Conservation (phyloP, 1,284 basidiomycete genomes). For the Pseudozyma tsukubaensis region DNA sequence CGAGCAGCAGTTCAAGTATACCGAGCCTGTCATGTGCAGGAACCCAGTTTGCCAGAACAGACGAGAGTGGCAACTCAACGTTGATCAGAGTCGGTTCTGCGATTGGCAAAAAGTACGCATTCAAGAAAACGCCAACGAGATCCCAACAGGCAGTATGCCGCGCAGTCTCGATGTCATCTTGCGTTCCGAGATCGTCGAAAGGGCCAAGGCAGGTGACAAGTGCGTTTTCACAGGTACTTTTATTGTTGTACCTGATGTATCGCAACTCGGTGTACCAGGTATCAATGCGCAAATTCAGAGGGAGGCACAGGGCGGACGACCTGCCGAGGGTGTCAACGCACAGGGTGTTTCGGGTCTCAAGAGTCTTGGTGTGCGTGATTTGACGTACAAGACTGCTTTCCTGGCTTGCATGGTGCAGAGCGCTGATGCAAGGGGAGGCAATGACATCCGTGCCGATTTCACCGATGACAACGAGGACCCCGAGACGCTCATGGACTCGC, state of each 20-base stretch:
- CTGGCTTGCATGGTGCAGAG: constrained; percentile 97
- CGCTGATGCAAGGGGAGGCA: constrained; percentile 75
- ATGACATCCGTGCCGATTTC: constrained; percentile 75
- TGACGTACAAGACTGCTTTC: constrained; percentile 99
- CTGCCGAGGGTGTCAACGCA: constrained; percentile 74
- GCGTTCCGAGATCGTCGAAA: constrained; percentile 92
- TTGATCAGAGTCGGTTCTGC: constrained; percentile 95
- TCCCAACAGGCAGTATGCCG: constrained; percentile 88
- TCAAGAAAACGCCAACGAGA: constrained; percentile 98
- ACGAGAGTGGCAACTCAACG: constrained; percentile 89
- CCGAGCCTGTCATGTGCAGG: constrained; percentile 94
- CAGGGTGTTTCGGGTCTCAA: constrained; percentile 94
- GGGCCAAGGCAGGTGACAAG: constrained; percentile 98
- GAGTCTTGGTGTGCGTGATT: constrained; percentile 90
- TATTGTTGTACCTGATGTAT: constrained; percentile 97
- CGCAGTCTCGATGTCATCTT: constrained; percentile 91
- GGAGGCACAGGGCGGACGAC: constrained; percentile 77
- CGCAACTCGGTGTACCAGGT: constrained; percentile 92
- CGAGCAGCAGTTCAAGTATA: constrained; percentile 99
- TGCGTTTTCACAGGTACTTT: constrained; percentile 98
- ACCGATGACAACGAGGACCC: constrained; percentile 85
- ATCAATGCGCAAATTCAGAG: constrained; percentile 93
- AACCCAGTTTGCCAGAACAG: constrained; percentile 94
- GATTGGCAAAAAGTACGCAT: constrained; percentile 99
- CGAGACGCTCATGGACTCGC: constrained; percentile 82